These are phyloP conservation scores for Colletotrichum agaves DNA, from an alignment of 2,329 filamentous ascomycete genomes.

Conservation along the genomic window DNA sequence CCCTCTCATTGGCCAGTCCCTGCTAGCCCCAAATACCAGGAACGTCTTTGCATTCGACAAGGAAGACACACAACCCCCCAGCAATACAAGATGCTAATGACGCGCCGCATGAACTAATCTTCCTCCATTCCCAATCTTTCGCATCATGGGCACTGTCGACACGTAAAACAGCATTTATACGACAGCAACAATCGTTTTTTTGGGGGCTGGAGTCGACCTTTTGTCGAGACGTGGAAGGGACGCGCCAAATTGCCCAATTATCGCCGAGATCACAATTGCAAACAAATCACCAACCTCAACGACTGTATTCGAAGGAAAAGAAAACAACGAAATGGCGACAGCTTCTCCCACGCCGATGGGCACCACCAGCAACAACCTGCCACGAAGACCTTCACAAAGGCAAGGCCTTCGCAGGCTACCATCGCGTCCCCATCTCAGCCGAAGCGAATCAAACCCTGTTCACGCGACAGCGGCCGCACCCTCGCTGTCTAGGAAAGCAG, in stretches of 20 bases:
- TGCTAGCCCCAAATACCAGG: slow-evolving; percentile 38
- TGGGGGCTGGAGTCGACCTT: slow-evolving; percentile 11
- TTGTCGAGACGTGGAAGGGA: slow-evolving; percentile 30
- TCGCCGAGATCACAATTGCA: slow-evolving; percentile 17
- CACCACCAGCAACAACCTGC: slow-evolving; percentile 55
- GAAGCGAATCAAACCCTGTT: slow-evolving; percentile 58
- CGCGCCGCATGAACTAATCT: slow-evolving; percentile 52
- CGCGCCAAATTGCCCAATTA: slow-evolving; percentile 20
- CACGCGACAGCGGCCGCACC: slow-evolving; percentile 41
- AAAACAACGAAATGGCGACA: slow-evolving; percentile 56
- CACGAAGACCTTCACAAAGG: slow-evolving; percentile 65
- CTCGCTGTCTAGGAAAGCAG: slow-evolving; percentile 44
- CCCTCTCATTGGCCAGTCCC: slow-evolving; percentile 35
- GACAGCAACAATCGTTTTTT: slow-evolving; percentile 37
- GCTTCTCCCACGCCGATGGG: slow-evolving; percentile 67
- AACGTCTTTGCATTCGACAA: slow-evolving; percentile 34
- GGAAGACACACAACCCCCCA: slow-evolving; percentile 37
- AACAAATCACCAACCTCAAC: slow-evolving; percentile 20
- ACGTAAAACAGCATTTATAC: slow-evolving; percentile 52
- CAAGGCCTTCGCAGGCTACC: slow-evolving; percentile 63
- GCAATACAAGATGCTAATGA: slow-evolving; percentile 38
- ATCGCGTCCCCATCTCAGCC: slow-evolving; percentile 57
- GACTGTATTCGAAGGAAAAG: background rate
- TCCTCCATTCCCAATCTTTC: slow-evolving; percentile 46
- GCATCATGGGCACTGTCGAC: slow-evolving; percentile 52